Conservation (phyloP, 1,284 basidiomycete genomes). For the Somion occarium region DNA sequence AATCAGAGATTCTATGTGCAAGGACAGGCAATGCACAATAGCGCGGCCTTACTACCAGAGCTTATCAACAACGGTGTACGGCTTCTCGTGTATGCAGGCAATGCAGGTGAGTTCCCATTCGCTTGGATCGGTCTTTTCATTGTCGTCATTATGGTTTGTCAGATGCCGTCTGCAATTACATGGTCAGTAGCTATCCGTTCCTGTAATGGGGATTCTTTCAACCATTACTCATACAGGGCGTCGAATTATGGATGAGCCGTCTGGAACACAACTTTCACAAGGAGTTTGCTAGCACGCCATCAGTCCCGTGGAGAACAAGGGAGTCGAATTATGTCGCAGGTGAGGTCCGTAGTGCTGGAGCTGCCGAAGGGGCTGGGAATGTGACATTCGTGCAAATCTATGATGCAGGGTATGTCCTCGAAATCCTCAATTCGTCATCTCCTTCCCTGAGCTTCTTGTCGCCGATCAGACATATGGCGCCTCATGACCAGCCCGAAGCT, state of each 20-base stretch:
- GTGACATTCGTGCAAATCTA: conserved; percentile 45
- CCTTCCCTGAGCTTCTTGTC: not conserved
- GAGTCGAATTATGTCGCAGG: conserved; percentile 30
- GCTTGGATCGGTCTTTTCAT: not conserved
- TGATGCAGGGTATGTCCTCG: conserved; percentile 39
- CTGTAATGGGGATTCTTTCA: conserved; percentile 12
- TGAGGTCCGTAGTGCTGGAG: conserved; percentile 36
- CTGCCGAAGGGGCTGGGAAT: conserved; percentile 34
- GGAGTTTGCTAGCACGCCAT: conserved; percentile 55
- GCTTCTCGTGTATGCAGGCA: conserved; percentile 82
- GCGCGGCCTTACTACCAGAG: conserved; percentile 69
- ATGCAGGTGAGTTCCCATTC: conserved; percentile 39
- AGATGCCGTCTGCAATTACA: conserved; percentile 83
- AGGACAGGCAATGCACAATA: conserved; percentile 80
- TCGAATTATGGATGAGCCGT: conserved; percentile 65
- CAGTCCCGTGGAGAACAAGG: conserved; percentile 38
- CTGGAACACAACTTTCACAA: conserved; percentile 62
- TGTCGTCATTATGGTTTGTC: conserved; percentile 9
- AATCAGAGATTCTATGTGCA: conserved; percentile 69
- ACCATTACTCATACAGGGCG: conserved; percentile 44
- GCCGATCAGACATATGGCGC: conserved; percentile 70
- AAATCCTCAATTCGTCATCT: not conserved
- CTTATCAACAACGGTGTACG: conserved; percentile 75
- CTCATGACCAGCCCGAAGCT: conserved; percentile 76
- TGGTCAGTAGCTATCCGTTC: conserved; percentile 36